phyloP scores from a whole-genome alignment of 2,329 filamentous ascomycete genomes.

The Tolypocladium inflatum region DNA sequence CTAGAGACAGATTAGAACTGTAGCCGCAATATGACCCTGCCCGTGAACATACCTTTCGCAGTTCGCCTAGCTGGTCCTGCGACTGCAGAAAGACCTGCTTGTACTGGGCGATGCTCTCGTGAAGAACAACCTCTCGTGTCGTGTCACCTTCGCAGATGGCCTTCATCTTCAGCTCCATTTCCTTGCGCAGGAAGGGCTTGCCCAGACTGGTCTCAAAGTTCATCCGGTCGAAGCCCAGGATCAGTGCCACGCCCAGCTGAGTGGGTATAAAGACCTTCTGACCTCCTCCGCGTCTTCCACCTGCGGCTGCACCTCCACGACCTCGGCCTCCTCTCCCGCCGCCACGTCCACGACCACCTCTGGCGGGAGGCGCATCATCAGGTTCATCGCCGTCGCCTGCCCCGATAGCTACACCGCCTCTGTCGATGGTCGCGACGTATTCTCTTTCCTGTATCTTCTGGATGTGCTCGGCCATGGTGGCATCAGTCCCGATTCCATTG shows the following conservation, averaged over 20 bases:
- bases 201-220: slow-evolving; percentile 86
- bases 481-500: slow-evolving; percentile 96
- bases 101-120: slow-evolving; percentile 80
- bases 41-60: slow-evolving; percentile 46
- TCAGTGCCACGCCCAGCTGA: slow-evolving; percentile 79
- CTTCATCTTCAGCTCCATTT: slow-evolving; percentile 97
- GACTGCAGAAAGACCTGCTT: slow-evolving; percentile 77
- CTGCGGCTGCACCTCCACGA: slow-evolving; percentile 31
- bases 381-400: slow-evolving; percentile 29
- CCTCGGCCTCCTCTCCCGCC: slow-evolving; percentile 29
- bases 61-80: slow-evolving; percentile 60
- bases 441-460: slow-evolving; percentile 85
- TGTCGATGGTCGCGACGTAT: slow-evolving; percentile 64
- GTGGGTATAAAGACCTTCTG: slow-evolving; percentile 90
- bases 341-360: slow-evolving; percentile 40
- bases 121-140: slow-evolving; percentile 64
- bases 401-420: slow-evolving; percentile 23
- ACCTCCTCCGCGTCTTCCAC: slow-evolving; percentile 30
- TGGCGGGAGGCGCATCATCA: slow-evolving; percentile 26
- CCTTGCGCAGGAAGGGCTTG: slow-evolving; percentile 92
- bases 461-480: slow-evolving; percentile 98
- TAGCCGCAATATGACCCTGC: background rate
- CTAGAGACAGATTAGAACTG: background rate
- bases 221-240: slow-evolving; percentile 91
- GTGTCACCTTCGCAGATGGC: slow-evolving; percentile 85